Evolutionary conservation across 2,329 filamentous ascomycete species (phyloP).

Genomic region (Bipolaris oryzae): DNA sequence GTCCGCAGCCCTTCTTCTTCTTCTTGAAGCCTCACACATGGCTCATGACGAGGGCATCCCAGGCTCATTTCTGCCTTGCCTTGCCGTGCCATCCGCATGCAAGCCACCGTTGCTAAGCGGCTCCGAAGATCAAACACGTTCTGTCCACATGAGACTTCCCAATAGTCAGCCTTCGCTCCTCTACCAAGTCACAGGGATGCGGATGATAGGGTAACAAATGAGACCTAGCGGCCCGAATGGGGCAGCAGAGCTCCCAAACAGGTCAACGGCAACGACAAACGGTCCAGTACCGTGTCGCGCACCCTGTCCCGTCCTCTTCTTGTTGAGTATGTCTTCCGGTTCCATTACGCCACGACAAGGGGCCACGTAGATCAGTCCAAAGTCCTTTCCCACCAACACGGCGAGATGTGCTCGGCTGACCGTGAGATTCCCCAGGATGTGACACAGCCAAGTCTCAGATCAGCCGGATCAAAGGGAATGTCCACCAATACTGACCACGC

Average conservation of each 20-base stretch:
- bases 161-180: not conserved
- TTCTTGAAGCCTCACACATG: not conserved
- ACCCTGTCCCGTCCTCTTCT: constrained; percentile 35
- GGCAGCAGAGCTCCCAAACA: constrained; percentile 11
- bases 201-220: constrained; percentile 6
- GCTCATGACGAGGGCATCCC: not conserved
- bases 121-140: not conserved
- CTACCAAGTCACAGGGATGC: constrained; percentile 7
- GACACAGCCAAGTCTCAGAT: constrained; percentile 44
- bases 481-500: constrained; percentile 20
- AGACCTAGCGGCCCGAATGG: constrained; percentile 17
- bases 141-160: constrained; percentile 1
- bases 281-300: constrained; percentile 19
- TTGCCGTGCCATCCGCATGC: not conserved
- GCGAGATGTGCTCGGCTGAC: constrained; percentile 38
- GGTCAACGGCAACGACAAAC: constrained; percentile 21
- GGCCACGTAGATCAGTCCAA: constrained; percentile 42
- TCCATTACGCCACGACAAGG: constrained; percentile 41
- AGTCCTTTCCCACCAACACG: constrained; percentile 34
- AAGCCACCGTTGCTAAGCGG: not conserved
- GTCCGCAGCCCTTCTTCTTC: not conserved
- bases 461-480: constrained; percentile 35
- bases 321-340: constrained; percentile 42
- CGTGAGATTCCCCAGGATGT: constrained; percentile 28
- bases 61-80: not conserved